phyloP scores from a whole-genome alignment of 306 rosid genomes.

The Begonia loranthoides region DNA sequence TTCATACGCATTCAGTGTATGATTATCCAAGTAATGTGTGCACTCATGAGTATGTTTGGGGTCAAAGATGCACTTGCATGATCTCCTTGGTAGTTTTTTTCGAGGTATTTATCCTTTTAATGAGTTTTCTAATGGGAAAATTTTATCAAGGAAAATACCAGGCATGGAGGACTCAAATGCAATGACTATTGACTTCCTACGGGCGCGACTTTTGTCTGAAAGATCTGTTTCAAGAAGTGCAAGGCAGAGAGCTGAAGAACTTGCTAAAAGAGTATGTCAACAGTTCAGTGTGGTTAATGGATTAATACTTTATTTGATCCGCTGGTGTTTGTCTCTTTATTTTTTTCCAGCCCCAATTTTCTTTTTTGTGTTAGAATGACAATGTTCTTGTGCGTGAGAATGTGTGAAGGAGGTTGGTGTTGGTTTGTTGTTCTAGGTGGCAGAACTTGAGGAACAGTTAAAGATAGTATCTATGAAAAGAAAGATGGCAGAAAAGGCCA shows the following conservation, averaged over 20 bases:
- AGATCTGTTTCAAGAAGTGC: conserved; percentile 84
- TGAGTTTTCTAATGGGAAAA: conserved; percentile 8
- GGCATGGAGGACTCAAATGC: conserved; percentile 54
- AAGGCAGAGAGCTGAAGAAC: conserved; percentile 71
- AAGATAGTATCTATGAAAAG: conserved; percentile 56
- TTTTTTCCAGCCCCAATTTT: background rate
- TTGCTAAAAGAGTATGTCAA: conserved; percentile 45
- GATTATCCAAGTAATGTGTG: background rate
- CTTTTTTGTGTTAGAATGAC: too few relatives aligned
- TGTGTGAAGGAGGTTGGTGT: background rate
- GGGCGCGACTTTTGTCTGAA: conserved; percentile 80
- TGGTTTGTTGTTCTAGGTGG: conserved; percentile 31
- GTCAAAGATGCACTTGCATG: background rate
- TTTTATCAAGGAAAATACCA: conserved; percentile 24
- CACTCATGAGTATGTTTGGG: too few relatives aligned
- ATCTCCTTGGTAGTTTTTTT: conserved; percentile 1
- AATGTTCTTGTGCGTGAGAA: background rate
- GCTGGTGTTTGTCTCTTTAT: conserved; percentile 11
- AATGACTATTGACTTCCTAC: conserved; percentile 74
- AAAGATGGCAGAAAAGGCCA: conserved; percentile 92
- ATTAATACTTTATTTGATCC: conserved; percentile 6
- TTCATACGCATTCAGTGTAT: background rate
- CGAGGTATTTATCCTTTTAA: conserved; percentile 4
- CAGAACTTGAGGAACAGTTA: conserved; percentile 74
- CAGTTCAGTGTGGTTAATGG: conserved; percentile 4